Base-by-base conservation (phyloP, 495 filamentous ascomycete species). In the Haplographium delicatum region DNA sequence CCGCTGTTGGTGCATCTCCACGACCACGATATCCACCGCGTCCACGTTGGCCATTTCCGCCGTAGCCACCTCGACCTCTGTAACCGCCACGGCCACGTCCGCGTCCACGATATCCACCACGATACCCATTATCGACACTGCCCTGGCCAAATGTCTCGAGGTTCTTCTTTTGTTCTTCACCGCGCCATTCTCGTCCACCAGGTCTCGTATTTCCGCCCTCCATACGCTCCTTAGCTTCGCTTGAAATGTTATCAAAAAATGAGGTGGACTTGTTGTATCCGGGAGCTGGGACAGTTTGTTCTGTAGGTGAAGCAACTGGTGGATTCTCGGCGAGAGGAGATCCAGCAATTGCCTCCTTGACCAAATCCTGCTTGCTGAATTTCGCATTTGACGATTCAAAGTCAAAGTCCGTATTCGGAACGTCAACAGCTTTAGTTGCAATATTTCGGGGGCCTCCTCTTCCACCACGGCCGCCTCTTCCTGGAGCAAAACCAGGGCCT, bases 131-230 rank as follows among this genome's bases (percentile, higher is more conserved):
- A 61, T 99, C 93, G 15, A 99, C 91, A 57, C 89, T 96, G 35
- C 91, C 90, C 66, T 95, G 89, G n/a, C 93, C 93, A 58, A 99
- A 99, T 0, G 93, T 99, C 69, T 99, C 93, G 51, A 99, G 81
- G 63, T 99, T 99, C 66, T 88, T 88, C 68, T 85, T 89, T 56
- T 89, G 84, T 64, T 99, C 93, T 64, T 96, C 90, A 15, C 82
- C 84, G 39, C 93, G 81, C 82, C 91, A 95, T 63, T 95, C 89
- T 16, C 87, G 83, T n/a, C 91, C 91, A 46, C 87, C 88, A 3
- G 79, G 72, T 51, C 83, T 83, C 30, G 73, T 72, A 26, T 73
- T 73, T 13, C 72, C 66, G 15, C 73, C 75, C 60, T 95, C 89
- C 31, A 88, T 82, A n/a, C 93, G 79, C 44, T 98, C 93, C 62